Conservation (phyloP, 208 protist genomes). For the Trypanosoma cruzi region DNA sequence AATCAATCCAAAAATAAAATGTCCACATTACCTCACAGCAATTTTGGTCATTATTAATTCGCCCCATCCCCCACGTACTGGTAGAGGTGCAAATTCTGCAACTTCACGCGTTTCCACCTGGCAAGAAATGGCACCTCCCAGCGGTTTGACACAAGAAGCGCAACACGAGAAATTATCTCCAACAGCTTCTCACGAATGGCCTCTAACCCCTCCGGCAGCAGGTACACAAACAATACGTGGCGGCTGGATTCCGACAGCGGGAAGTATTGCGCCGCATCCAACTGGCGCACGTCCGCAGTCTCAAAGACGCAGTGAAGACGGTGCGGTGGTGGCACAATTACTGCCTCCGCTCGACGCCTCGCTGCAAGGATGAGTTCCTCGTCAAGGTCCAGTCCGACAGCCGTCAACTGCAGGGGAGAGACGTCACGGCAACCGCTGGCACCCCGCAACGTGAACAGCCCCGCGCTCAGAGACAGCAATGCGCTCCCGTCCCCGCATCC, state of each 20-base stretch:
- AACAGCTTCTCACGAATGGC: slow-evolving; percentile 44
- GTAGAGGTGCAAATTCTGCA: slow-evolving; percentile 50
- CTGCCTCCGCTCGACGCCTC: slow-evolving; percentile 4
- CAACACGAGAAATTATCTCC: slow-evolving; percentile 35
- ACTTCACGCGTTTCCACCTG: slow-evolving; percentile 27
- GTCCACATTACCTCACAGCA: neutral
- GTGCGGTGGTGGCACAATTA: slow-evolving; percentile 21
- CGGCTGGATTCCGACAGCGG: neutral
- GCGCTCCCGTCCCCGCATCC: slow-evolving; percentile 73
- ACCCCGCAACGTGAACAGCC: slow-evolving; percentile 30
- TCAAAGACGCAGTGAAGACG: slow-evolving; percentile 31
- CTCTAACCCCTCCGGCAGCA: slow-evolving; percentile 65
- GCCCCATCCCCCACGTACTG: slow-evolving; percentile 9
- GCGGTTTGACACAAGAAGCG: slow-evolving; percentile 63
- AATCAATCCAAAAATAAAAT: neutral
- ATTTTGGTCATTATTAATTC: neutral
- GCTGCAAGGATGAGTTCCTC: slow-evolving; percentile 47
- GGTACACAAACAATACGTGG: slow-evolving; percentile 65
- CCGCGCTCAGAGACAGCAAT: slow-evolving; percentile 32
- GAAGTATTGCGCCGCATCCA: slow-evolving; percentile 41
- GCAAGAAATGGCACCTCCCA: slow-evolving; percentile 58
- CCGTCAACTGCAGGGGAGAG: slow-evolving; percentile 16
- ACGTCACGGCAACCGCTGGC: slow-evolving; percentile 10
- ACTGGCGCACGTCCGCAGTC: slow-evolving; percentile 34
- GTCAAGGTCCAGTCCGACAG: slow-evolving; percentile 67